A percentile compares a stretch with the other conserved stretches of the same genome.
Conservation (phyloP, 257 asterid genomes). For the Galeopsis tetrahit region DNA sequence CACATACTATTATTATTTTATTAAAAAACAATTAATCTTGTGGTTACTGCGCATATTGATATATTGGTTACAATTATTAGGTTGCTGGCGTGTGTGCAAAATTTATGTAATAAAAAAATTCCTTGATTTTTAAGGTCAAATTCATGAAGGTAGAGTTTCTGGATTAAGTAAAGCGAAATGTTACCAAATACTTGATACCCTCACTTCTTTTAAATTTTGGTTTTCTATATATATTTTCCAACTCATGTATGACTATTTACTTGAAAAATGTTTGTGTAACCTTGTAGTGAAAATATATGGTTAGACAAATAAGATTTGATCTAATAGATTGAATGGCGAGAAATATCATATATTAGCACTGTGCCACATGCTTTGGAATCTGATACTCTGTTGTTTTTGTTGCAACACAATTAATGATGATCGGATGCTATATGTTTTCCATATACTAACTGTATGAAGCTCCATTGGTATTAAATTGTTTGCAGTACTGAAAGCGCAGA, state of each 20-base stretch:
- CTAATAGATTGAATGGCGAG: neutral
- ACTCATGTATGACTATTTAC: neutral
- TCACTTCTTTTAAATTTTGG: neutral
- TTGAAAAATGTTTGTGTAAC: neutral
- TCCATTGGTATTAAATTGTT: conserved; percentile 20
- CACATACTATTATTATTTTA: neutral
- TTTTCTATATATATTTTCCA: neutral
- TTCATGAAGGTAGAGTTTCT: neutral
- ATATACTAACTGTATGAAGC: conserved; percentile 8
- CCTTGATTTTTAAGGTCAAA: conserved; percentile 1
- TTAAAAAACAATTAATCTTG: neutral
- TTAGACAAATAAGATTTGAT: neutral
- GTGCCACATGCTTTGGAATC: conserved; percentile 1
- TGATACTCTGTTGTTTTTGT: neutral
- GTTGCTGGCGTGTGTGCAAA: conserved; percentile 3
- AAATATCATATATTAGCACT: conserved; percentile 9
- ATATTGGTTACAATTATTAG: neutral
- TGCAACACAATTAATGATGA: neutral
- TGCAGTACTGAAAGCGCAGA: conserved; percentile 66
- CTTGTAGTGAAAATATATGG: conserved; percentile 18
- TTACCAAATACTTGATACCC: neutral
- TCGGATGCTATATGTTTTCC: conserved; percentile 8
- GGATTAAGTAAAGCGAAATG: neutral
- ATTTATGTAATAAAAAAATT: neutral
- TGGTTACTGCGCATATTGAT: neutral